Evolutionary conservation across 768 basidiomycete genomes (phyloP), one percentile per base, ranked within the genome.

Genomic region (Boletus tylopilopsis): DNA sequence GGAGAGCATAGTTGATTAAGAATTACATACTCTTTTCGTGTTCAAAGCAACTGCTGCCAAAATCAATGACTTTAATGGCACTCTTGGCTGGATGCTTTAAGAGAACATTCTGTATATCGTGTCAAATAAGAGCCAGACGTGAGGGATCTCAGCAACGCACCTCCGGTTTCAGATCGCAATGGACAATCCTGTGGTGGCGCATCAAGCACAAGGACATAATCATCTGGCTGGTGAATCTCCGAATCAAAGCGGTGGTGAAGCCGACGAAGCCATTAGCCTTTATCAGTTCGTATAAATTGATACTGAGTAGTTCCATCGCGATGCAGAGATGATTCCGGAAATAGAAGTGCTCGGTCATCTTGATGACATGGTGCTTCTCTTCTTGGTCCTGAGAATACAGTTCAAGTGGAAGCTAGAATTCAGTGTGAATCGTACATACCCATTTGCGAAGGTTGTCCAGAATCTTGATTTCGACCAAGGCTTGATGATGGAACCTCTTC

Each of bases 141-240:
- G 9, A 37, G 19, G 6, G 23, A 41, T 46, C 43, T 58, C 40
- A 18, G 22, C 45, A 24, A 66, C 80, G 49, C 56, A 88, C 95
- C 85, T 99, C 96, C 21, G 96, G 96, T 70, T 99, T 99, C 56
- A 99, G 74, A 73, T 99, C 96, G 62, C 96, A 99, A 65, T 99
- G 96, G 19, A 99, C 95, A 52, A 99, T 93, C 47, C 91, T 87
- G 71, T 99, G 94, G 60, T 95, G 91, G 12, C 94, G 81, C 90
- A 99, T 94, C 41, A 99, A 75, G 27, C 87, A 83, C 41, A 99
- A 77, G 2, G 92, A 92, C 69, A 89, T 70, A 38, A 98, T 75
- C 88, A 99, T 95, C 70, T 99, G 96, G 50, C 80, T 87, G 13
- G 96, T 94, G 72, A 99, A 98, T 34, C 96, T 85, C 23, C 96